Evolutionary conservation across 2,329 filamentous ascomycete genomes (phyloP).

Genomic region (Beauveria asiatica): DNA sequence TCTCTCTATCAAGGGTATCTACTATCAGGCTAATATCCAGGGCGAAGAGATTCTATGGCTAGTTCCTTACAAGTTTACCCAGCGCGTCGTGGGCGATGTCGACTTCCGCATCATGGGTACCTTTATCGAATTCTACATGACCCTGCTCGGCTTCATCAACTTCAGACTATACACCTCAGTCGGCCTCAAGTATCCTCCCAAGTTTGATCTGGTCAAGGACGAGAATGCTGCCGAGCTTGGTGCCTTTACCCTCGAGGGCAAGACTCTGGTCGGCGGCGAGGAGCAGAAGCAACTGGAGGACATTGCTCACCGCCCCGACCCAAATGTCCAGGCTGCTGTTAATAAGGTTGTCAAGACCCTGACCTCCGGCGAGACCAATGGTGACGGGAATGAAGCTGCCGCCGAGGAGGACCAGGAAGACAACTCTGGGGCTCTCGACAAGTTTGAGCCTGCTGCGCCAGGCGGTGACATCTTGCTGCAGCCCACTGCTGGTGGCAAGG

Average conservation of each 20-base stretch:
- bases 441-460: constrained; percentile 76
- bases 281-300: constrained; percentile 43
- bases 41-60: constrained; percentile 96
- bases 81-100: constrained; percentile 84
- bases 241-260: constrained; percentile 81
- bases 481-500: constrained; percentile 56
- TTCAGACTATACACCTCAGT: constrained; percentile 87
- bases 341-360: constrained; percentile 62
- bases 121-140: constrained; percentile 98
- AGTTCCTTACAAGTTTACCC: constrained; percentile 96
- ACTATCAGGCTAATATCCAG: constrained; percentile 96
- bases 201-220: constrained; percentile 80
- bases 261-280: constrained; percentile 48
- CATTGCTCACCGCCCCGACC: constrained; percentile 44
- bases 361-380: constrained; percentile 42
- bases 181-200: constrained; percentile 90
- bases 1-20: constrained; percentile 97
- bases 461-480: constrained; percentile 83
- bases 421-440: constrained; percentile 64
- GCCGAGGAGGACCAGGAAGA: constrained; percentile 28
- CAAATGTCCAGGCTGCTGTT: constrained; percentile 56
- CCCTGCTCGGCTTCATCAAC: constrained; percentile 90
- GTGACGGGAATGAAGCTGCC: constrained; percentile 19
- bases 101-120: constrained; percentile 99
- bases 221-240: constrained; percentile 83